Evolutionary conservation across 176 grass and related monocot species (phyloP), one percentile per base, ranked within the genome.

Genomic region (Carex cristatella): DNA sequence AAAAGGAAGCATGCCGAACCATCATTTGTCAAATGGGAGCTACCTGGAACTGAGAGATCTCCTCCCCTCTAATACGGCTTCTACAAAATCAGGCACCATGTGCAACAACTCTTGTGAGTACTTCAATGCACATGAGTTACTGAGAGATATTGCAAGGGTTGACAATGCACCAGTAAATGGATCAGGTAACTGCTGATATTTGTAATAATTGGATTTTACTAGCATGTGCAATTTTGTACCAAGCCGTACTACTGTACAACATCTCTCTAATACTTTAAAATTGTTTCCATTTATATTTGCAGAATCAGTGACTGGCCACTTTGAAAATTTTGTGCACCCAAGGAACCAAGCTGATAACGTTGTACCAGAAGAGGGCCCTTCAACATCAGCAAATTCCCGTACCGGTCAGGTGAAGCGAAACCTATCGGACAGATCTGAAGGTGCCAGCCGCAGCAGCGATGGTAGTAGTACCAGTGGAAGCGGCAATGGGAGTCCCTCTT

Each of bases 31-130:
- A 61, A 65, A 35, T 83, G 90, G 37, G 57, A 88, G 31, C 81
- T 90, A 78, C 81, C 85, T 92, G 86, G 91, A 92, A 79, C 10
- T 91, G 32, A 88, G 86, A 63, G 93, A 93, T 35, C 56, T 93
- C 5, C 60, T 86, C 33, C 85, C 63, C 65, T 70, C 49, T 79
- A 84, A 87, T 46, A 74, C 69, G n/a, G 84, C 87, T 62, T 81
- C 88, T 59, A 72, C 86, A 55, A 87, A 19, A 87, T 93, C 88
- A 37, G 89, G 85, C 51, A 81, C 81, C 71, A 65, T 69, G 69
- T 84, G 86, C 77, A 53, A 54, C 56, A 85, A 83, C 63, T 86
- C 61, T 92, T 82, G 62, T 66, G 90, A 92, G 37, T 88, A 77
- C 42, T 90, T 94, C n/a, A 69, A 94, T 65, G 16, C 46, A 81